A percentile compares a stretch with the other conserved stretches of the same genome.
Conservation (phyloP, 352 stramenopile species). For the Pythium periplocum region DNA sequence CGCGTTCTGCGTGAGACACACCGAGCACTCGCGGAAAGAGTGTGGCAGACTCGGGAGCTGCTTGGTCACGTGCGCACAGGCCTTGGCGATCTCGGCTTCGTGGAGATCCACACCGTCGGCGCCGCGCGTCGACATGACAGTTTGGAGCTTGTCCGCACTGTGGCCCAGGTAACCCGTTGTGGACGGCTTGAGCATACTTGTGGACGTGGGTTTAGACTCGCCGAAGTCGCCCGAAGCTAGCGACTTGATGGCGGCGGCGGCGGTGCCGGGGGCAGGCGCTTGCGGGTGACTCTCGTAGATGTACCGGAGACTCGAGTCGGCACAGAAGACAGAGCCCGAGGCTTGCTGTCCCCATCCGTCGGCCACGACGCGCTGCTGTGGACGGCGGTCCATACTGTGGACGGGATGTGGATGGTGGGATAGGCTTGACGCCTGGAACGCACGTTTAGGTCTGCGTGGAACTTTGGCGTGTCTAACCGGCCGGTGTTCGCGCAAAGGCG, state of each 20-base stretch:
- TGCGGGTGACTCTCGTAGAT: slow-evolving; percentile 57
- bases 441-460: too few relatives aligned
- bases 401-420: neutral
- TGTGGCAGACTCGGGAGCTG: slow-evolving; percentile 37
- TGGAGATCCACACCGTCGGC: slow-evolving; percentile 44
- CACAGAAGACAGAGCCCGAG: slow-evolving; percentile 70
- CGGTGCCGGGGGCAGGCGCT: slow-evolving; percentile 8
- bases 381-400: neutral
- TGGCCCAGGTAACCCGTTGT: too few relatives aligned
- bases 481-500: too few relatives aligned
- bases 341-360: slow-evolving; percentile 48
- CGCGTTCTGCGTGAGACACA: slow-evolving; percentile 68
- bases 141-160: neutral
- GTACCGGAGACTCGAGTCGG: slow-evolving; percentile 74
- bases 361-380: slow-evolving; percentile 55
- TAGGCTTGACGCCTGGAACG: too few relatives aligned
- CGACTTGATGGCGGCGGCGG: slow-evolving; percentile 26
- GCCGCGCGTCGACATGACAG: neutral
- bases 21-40: slow-evolving; percentile 63
- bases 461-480: too few relatives aligned
- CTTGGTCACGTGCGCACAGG: slow-evolving; percentile 48
- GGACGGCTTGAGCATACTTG: too few relatives aligned
- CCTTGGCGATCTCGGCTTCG: slow-evolving; percentile 58
- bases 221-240: slow-evolving; percentile 14
- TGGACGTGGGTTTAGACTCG: too few relatives aligned